Evolutionary conservation across 2,329 filamentous ascomycete genomes (phyloP), one percentile per base, ranked within the genome.

Genomic region (Claviceps sp.): DNA sequence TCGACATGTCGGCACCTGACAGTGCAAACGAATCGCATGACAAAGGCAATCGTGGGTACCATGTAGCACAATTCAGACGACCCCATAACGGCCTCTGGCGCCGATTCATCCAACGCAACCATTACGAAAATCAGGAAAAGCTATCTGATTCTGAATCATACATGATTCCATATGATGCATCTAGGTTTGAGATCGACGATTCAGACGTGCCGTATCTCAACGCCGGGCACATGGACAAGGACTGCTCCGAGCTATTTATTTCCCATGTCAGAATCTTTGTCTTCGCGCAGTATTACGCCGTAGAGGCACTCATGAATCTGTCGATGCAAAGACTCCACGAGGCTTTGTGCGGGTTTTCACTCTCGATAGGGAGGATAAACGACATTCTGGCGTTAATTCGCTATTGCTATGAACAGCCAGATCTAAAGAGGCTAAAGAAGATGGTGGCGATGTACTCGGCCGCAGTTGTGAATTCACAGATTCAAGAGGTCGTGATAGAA

Each of bases 41-140:
- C 26, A 1, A 30, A 9, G 26, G 2, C 26, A 9, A 9, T 30
- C 8, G 1, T 30, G 26, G 2, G 26, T 1, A 4, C 1, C 0
- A 30, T 9, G 26, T 1, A 30, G 2, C 26, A 30, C 26, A 9
- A 30, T 30, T 9, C 26, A 30, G 26, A 26, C 24, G 6, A 9
- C 26, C 26, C 26, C 8, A 30, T 9, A 30, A 9, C 26, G 26
- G 7, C 26, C 26, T 30, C 26, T 30, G 26, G 26, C 26, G 26
- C 8, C 26, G 26, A 30, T 30, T 9, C 26, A 3, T 30, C 8
- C 8, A 30, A 30, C 26, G 26, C 7, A 30, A 30, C 26, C 26
- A 30, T 1, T 9, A 30, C 2, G 26, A 30, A 18, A 18, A 18
- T 18, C 18, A 18, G 18, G 18, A 18, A 18, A 18, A 18, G 18